A percentile compares a stretch with the other conserved stretches of the same genome.
phyloP scores from a whole-genome alignment of 2,329 filamentous ascomycete species.

The Colletotrichum sp. region DNA sequence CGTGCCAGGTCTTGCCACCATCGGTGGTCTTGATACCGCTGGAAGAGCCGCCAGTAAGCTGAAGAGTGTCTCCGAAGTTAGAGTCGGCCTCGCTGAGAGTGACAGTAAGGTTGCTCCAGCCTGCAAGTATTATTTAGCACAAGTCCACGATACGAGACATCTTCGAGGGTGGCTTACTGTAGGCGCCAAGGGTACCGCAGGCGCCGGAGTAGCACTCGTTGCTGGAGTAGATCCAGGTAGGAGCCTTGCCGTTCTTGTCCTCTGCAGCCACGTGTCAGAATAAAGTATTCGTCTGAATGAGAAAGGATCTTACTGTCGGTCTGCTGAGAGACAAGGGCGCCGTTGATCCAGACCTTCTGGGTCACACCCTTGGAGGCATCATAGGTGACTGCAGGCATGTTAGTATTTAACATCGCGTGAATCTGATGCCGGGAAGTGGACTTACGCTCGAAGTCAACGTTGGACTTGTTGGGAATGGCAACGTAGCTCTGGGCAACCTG shows the following conservation, averaged over 20 bases:
- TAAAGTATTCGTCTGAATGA: fast-evolving
- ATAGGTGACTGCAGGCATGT: background rate
- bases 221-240: background rate
- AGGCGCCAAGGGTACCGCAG: background rate
- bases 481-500: background rate
- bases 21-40: background rate
- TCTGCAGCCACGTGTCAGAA: background rate
- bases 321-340: background rate
- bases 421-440: fast-evolving
- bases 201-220: background rate
- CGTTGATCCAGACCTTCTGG: background rate
- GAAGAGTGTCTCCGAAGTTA: background rate
- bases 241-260: background rate
- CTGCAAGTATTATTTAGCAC: background rate
- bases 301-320: background rate
- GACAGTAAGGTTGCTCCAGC: background rate
- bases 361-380: background rate
- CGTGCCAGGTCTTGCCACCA: constrained; percentile 1
- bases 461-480: background rate
- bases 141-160: background rate
- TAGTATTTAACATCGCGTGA: fast-evolving
- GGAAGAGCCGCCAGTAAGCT: background rate
- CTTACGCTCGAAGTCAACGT: background rate
- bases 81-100: background rate
- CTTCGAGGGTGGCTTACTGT: background rate